These are phyloP conservation scores for Aspergillus ochraceus DNA, from an alignment of 2,329 filamentous ascomycete species.

Conservation along the genomic window DNA sequence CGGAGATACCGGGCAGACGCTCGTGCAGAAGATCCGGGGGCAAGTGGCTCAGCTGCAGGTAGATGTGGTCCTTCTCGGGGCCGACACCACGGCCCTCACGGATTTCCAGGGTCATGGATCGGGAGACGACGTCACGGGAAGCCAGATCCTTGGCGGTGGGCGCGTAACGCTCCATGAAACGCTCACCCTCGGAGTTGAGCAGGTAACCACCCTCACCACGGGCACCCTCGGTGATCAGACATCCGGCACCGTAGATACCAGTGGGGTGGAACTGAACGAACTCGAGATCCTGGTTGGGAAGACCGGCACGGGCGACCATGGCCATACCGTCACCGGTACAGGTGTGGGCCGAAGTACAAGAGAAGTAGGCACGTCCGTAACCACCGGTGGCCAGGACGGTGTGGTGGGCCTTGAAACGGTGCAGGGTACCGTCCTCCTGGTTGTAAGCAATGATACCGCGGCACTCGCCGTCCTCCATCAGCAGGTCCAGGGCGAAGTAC, in stretches of 20 bases:
- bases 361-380: constrained; percentile 98
- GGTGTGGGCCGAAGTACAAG: constrained; percentile 95
- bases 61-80: constrained; percentile 97
- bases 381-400: constrained; percentile 96
- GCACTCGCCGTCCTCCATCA: constrained; percentile 97
- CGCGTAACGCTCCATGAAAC: constrained; percentile 99
- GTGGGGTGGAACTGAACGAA: constrained; percentile 99
- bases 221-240: constrained; percentile 95
- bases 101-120: constrained; percentile 98
- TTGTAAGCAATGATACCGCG: constrained; percentile 97
- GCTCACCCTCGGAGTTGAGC: constrained; percentile 95
- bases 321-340: constrained; percentile 99
- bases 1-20: constrained; percentile 96
- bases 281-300: constrained; percentile 98
- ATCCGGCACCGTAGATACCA: constrained; percentile 97
- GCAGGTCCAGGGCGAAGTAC: constrained; percentile 93
- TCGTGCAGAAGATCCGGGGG: constrained; percentile 90
- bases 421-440: constrained; percentile 96
- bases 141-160: constrained; percentile 98
- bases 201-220: constrained; percentile 98
- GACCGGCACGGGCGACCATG: constrained; percentile 96
- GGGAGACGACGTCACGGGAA: constrained; percentile 91
- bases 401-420: constrained; percentile 95
- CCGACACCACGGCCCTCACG: constrained; percentile 96
- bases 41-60: constrained; percentile 94